These are phyloP conservation scores for Hydrangea macrophylla DNA, from an alignment of 148 eudicot species.

Conservation along the genomic window DNA sequence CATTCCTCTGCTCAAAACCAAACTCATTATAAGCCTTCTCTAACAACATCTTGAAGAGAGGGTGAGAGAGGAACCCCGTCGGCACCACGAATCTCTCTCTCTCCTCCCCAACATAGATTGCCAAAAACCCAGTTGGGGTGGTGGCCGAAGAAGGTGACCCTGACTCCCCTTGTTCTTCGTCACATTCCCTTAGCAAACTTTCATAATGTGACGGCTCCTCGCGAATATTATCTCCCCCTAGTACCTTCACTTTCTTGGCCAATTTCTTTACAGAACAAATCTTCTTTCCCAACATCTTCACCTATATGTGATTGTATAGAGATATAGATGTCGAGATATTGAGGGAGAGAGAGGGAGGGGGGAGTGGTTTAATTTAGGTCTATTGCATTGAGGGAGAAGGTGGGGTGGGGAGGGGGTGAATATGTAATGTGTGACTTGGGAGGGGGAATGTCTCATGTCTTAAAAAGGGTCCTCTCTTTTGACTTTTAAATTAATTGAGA, in stretches of 20 bases:
- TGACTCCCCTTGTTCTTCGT: slow-evolving; percentile 21
- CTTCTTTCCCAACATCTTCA: slow-evolving; percentile 50
- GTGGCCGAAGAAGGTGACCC: slow-evolving; percentile 5
- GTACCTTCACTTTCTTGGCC: slow-evolving; percentile 42
- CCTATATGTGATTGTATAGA: not conserved
- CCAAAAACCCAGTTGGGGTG: slow-evolving; percentile 54
- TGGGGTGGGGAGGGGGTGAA: slow-evolving; percentile 7
- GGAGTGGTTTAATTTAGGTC: not conserved
- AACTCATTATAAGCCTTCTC: slow-evolving; percentile 77
- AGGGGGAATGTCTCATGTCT: not conserved
- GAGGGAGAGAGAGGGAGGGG: slow-evolving; percentile 7
- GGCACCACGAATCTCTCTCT: slow-evolving; percentile 67
- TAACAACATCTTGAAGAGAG: slow-evolving; percentile 77
- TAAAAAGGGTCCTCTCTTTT: slow-evolving; percentile 9
- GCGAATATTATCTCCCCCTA: not conserved
- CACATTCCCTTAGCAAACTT: slow-evolving; percentile 28
- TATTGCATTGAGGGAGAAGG: slow-evolving; percentile 1
- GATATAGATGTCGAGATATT: not conserved
- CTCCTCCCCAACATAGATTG: slow-evolving; percentile 70
- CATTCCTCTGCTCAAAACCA: slow-evolving; percentile 62
- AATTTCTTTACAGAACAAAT: slow-evolving; percentile 44
- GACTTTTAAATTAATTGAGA: slow-evolving; percentile 8
- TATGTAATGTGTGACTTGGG: slow-evolving; percentile 5
- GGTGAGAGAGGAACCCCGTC: slow-evolving; percentile 67
- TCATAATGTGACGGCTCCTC: slow-evolving; percentile 26